These are phyloP conservation scores for Tolypocladium album DNA, from an alignment of 2,329 filamentous ascomycete species.

Conservation along the genomic window DNA sequence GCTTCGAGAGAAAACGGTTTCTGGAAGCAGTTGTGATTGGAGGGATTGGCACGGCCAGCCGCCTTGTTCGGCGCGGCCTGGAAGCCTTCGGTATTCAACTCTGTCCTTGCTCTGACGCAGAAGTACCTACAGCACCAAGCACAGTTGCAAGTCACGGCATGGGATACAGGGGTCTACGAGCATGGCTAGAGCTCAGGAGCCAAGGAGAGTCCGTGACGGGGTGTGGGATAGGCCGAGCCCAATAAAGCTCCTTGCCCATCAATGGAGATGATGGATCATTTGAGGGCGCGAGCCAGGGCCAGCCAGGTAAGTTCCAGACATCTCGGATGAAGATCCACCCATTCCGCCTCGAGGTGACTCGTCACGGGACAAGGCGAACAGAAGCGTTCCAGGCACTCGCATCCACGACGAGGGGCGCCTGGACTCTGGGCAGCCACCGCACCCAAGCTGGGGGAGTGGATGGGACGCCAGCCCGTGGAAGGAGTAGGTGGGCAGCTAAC, in stretches of 20 bases:
- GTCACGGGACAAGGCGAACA: background rate
- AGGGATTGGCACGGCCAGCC: background rate
- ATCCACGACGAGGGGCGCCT: background rate
- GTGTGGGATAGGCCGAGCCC: background rate
- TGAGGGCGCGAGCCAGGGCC: background rate
- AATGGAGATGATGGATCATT: background rate
- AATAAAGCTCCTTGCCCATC: background rate
- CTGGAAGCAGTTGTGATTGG: conserved; percentile 2
- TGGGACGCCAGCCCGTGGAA: background rate
- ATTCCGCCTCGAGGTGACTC: background rate
- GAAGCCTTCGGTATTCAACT: background rate
- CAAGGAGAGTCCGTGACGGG: background rate
- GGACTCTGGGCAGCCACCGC: background rate
- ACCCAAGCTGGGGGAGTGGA: background rate
- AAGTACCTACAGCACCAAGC: background rate
- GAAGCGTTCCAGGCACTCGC: background rate
- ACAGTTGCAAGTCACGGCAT: background rate
- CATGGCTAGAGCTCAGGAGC: background rate
- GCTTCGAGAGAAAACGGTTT: background rate
- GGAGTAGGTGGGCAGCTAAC: background rate
- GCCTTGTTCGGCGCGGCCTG: background rate
- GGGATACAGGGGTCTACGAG: background rate
- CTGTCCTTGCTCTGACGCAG: background rate
- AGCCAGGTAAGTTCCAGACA: conserved; percentile 1
- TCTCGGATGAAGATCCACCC: background rate